Base-by-base conservation (phyloP, 345 rosid species). In the Syzygium aqueum region DNA sequence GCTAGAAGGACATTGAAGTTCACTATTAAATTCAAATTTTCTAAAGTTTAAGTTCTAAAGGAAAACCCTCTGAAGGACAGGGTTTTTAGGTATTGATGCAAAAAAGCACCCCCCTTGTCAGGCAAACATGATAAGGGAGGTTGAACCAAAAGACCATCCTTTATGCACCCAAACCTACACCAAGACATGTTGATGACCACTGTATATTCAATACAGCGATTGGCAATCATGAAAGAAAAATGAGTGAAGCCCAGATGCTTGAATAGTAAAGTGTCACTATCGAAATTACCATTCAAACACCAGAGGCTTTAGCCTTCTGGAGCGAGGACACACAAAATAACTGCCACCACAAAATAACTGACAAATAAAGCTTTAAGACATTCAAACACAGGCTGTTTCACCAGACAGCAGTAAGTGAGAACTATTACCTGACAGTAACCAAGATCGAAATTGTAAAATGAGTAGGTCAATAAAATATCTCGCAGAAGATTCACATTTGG, bases 401-500 rank as follows among this genome's bases (percentile, higher is more conserved):
- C 40, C 82, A 87, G 28, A 53, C 43, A 27, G 27, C 80, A 73
- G 7, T 73, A 17, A 33, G 80, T 85, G 85, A 65, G 82, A 85
- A 87, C 49, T 85, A 87, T 89, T 91, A 96, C 99, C 98, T 98
- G 99, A 92, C 99, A 96, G 92, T 98, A 98, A 86, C 99, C 98
- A 65, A 98, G 97, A 91, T 98, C 99, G 54, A 98, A 98, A 86
- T 96, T 96, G 92, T 96, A 98, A 92, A 98, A 96, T 84, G 98
- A 98, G 88, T 96, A 98, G 3, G 98, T 94, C 94, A 96, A 89
- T 13, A 96, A 90, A 93, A 96, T 94, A 93, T 98, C 97, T 86
- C 93, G 97, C 90, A 98, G 92, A 90, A 89, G 89, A 90, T 91
- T 91, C 91, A 96, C 96, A 87, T 98, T 94, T 86, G 95, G 92